Evolutionary conservation across 371 early-diverging fungal species (phyloP), one percentile per base, ranked within the genome.

Genomic region (Mortierella sp.): DNA sequence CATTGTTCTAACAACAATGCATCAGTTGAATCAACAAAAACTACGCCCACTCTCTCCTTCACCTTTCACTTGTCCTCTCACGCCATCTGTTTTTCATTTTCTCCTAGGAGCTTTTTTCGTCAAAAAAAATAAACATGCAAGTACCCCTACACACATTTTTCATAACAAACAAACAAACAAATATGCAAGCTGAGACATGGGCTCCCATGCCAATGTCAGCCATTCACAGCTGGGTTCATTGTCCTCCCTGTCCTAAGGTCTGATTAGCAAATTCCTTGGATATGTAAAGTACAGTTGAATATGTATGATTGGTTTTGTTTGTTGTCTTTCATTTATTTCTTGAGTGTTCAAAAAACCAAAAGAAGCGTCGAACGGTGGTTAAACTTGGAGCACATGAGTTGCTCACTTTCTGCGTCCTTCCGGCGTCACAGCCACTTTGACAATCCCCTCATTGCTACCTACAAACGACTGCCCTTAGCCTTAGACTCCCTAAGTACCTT

Each of bases 391-490:
- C 51, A 51, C 51, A 51, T 21, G 51, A 51, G 51, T 6, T 51
- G 6, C 6, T 41, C 41, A 7, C 41, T 41, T 6, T 35, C 35
- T 35, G 35, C 3, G 41, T 11, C 14, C 46, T 46, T 46, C 14
- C 14, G 48, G 48, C 35, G 41, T 46, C 58, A 11, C 58, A 44
- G 32, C 48, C 7, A 18, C 43, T 38, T 6, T 41, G 41, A 41
- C 41, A 41, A 18, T 63, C 32, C 12, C 4, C 12, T 11, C 27
- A 58, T 3, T 14, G 8, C 12, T 14, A 14, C 49, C 56, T 77
- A 93, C 60, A 93, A 81, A 78, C 92, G 88, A 84, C 93, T 91
- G 73, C 88, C 88, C 56, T 91, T 80, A 60, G 88, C 87, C 86
- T 90, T 91, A 77, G 78, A 87, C 21, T 90, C 87, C 88, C 90